phyloP scores from a whole-genome alignment of 106 monocot genomes.

The Alisma plantagoaquatica region DNA sequence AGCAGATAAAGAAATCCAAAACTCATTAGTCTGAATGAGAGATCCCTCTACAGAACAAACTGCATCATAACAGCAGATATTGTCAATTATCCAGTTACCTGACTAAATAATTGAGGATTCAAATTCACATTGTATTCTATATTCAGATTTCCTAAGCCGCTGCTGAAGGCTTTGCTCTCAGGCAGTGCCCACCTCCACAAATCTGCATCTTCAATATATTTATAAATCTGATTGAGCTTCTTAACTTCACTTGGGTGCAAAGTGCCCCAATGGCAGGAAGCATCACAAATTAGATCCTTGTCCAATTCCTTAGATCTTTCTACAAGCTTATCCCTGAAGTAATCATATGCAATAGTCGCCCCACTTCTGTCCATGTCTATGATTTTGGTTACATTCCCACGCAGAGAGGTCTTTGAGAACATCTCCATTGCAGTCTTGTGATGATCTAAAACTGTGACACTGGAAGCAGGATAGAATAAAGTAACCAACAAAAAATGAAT shows the following conservation, averaged over 20 bases:
- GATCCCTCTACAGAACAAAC: too few species aligned
- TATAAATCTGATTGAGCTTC: constrained; percentile 52
- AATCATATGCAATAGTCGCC: constrained; percentile 86
- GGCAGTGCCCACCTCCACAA: constrained; percentile 89
- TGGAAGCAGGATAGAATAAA: constrained; percentile 19
- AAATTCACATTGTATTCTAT: constrained; percentile 70
- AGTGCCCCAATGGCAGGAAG: background rate
- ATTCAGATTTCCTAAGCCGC: constrained; percentile 69
- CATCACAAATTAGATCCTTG: background rate
- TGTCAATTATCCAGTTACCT: too few species aligned
- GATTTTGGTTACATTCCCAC: constrained; percentile 59
- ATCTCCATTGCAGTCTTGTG: constrained; percentile 88
- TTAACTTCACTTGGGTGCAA: constrained; percentile 39
- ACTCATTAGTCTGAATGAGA: too few species aligned
- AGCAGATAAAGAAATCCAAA: too few species aligned
- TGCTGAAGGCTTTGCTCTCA: constrained; percentile 83
- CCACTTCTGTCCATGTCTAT: constrained; percentile 91
- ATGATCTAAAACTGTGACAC: constrained; percentile 88
- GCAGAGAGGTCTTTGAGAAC: constrained; percentile 27
- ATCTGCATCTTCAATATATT: constrained; percentile 88
- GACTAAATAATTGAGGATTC: constrained; percentile 59
- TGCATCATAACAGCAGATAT: too few species aligned
- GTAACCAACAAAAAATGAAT: too few species aligned
- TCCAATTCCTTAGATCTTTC: background rate
- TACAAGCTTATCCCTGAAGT: constrained; percentile 56